Percentiles rank a stretch among this genome's conserved stretches.
These are phyloP conservation scores for Leishmania amazonensis DNA, from an alignment of 208 protist species.

Conservation along the genomic window DNA sequence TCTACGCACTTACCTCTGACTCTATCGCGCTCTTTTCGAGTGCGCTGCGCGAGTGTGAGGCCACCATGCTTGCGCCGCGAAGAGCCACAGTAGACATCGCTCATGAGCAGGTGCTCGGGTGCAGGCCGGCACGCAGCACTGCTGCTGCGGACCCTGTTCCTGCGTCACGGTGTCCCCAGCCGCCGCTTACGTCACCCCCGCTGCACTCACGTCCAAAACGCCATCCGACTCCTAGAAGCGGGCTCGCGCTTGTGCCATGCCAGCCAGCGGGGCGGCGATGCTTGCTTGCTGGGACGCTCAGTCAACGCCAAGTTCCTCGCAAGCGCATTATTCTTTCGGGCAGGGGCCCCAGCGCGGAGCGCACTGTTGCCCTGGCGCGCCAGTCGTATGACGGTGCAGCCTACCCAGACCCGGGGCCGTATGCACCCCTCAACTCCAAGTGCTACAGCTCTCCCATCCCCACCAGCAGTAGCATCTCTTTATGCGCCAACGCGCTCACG, in stretches of 20 bases:
- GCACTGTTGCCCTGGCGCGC: background rate
- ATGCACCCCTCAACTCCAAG: background rate
- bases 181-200: background rate
- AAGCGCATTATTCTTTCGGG: conserved; percentile 11
- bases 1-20: background rate
- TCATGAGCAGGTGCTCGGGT: conserved; percentile 19
- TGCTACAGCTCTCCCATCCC: background rate
- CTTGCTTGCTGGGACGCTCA: background rate
- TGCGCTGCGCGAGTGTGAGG: background rate
- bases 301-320: background rate
- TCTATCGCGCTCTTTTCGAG: background rate
- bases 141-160: background rate
- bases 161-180: background rate
- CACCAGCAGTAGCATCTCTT: background rate
- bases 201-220: conserved; percentile 1
- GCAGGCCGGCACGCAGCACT: conserved; percentile 1
- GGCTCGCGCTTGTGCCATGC: background rate
- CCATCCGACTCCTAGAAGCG: background rate
- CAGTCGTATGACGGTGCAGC: background rate
- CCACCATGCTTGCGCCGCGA: background rate
- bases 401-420: background rate
- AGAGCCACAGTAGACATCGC: background rate
- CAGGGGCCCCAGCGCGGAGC: background rate
- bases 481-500: background rate
- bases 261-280: background rate